Evolutionary conservation across 108 stramenopile species (phyloP), one percentile per base, ranked within the genome.

Genomic region (Skeletonema potamos): DNA sequence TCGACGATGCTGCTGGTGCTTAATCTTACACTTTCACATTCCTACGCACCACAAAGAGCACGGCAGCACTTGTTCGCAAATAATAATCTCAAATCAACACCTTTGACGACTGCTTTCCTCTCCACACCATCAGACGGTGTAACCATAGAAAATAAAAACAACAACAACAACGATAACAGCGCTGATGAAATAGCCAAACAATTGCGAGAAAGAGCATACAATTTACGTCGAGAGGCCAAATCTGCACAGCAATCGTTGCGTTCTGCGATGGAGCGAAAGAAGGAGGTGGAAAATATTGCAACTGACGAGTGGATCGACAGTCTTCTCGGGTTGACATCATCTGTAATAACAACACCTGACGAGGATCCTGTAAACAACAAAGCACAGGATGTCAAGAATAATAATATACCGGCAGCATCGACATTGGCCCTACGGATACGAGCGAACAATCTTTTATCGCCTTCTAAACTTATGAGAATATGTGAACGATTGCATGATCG

Each of bases 401-500:
- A 46, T 27, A 4, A 22, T 22, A 27, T 30, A 28, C 72, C 72
- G 12, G 58, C 22, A 26, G 70, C 60, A 54, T 56, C 44, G 18
- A 72, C 62, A 12, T 58, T 92, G 11, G 87, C 77, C 1, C 43
- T 68, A 28, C 72, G 76, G 10, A 26, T 92, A 24, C 46, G 64
- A 46, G 72, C 83, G 7, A 64, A 70, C 18, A 71, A 83, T 3
- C 43, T 73, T 8, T 66, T 59, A 17, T 72, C 85, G 11, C 44
- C 62, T 11, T 68, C 68, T 10, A 83, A 85, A 57, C 61, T 88
- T 18, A 54, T 72, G 15, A 37, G 60, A 29, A 76, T 87, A 18
- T 72, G 87, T 17, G 85, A 91, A 43, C 66, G 85, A 37, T 39
- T 91, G 36, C 80, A 81, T 57, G 80, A 88, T 30, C 64, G 81